Base-by-base conservation (phyloP, 2,329 filamentous ascomycete genomes). In the Fusarium torulosum region DNA sequence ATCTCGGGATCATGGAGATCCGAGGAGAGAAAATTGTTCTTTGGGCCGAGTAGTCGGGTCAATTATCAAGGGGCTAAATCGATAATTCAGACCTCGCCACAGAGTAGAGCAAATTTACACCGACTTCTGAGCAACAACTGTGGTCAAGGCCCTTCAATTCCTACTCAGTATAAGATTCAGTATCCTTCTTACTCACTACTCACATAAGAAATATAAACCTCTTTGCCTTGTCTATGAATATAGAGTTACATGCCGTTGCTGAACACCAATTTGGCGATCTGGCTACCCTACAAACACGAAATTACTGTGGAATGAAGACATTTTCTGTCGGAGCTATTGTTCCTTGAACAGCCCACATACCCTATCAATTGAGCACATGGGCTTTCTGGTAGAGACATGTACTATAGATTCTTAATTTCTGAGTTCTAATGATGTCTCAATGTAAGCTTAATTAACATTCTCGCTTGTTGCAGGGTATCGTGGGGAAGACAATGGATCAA, bases 401-500 rank as follows among this genome's bases (percentile, higher is more conserved):
- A 25, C n/a, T 33, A 6, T 33, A 21, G 10, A 7, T 19, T 23
- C 25, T 23, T 9, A 40, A 17, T 40, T 23, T 33, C 13, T 40
- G 25, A 40, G 29, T 40, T 13, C 23, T 31, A 15, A 9, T 6
- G 2, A 20, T 43, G 53, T 57, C n/a, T 59, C 19, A 15, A 15
- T n/a, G 15, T 21, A 42, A 29, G 15, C 19, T 14, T 35, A 37
- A 14, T 21, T n/a, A n/a, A 37, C 35, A n/a, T 37, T 37, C 8
- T 19, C 35, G 35, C 17, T n/a, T 37, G n/a, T 11, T 46, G 21
- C n/a, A 50, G 54, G 40, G 23, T 51, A 15, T 47, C 65, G 54
- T 62, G 55, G 65, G 41, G 65, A 45, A n/a, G 20, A 57, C 21
- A 42, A 59, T 73, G 71, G 71, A 73, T 73, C 71, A 73, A 69